Evolutionary conservation across 2,329 filamentous ascomycete species (phyloP).

Genomic region (Lasiodiplodia hormozganensis): DNA sequence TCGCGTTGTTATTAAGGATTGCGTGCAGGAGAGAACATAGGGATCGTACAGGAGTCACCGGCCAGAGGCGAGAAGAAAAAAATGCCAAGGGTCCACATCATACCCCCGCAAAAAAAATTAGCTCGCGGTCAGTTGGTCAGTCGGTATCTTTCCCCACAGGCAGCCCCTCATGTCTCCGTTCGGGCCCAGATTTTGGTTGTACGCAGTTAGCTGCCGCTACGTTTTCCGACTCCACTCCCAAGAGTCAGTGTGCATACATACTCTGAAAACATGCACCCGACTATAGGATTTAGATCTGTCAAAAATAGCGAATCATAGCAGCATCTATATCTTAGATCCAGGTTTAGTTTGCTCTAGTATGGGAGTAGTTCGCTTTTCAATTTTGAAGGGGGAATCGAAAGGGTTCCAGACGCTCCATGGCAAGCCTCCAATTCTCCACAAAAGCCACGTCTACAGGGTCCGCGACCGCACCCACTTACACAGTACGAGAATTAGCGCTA

Average conservation of each 20-base stretch:
- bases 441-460: constrained; percentile 19
- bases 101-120: neutral
- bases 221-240: neutral
- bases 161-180: neutral
- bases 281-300: too few species aligned
- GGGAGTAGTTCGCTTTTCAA: neutral
- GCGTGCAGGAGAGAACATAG: neutral
- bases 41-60: neutral
- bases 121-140: neutral
- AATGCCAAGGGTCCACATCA: neutral
- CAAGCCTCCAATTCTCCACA: constrained; percentile 15
- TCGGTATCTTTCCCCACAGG: neutral
- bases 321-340: neutral
- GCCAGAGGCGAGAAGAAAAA: neutral
- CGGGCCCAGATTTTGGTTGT: neutral
- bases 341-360: neutral
- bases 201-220: neutral
- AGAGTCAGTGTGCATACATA: neutral
- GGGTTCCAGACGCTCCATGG: neutral
- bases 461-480: neutral
- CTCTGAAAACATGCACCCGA: neutral
- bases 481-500: neutral
- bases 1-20: neutral
- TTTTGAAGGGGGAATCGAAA: neutral
- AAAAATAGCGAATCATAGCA: neutral